Conservation (phyloP, 352 stramenopile species). For the Phytophthora pluvialis region DNA sequence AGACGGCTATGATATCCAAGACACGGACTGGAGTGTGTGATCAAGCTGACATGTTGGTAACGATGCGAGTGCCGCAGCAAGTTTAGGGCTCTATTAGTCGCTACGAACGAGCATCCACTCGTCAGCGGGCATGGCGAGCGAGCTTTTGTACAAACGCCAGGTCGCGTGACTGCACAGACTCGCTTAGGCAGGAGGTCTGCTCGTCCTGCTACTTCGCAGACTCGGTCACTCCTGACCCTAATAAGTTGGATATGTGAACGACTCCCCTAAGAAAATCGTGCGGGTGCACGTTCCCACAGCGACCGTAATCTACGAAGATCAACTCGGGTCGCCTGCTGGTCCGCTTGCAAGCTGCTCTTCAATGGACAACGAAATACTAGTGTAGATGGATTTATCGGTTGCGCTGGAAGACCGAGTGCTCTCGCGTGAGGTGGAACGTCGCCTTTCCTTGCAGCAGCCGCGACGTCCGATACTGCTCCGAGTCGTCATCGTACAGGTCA, state of each 20-base stretch:
- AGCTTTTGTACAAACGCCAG: background rate
- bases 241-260: too few species aligned
- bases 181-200: background rate
- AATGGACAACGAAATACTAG: too few species aligned
- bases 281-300: too few species aligned
- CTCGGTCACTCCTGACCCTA: too few species aligned
- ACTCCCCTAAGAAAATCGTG: too few species aligned
- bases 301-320: too few species aligned
- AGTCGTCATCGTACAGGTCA: constrained; percentile 37
- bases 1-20: background rate
- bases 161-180: too few species aligned
- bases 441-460: constrained; percentile 47
- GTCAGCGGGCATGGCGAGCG: background rate
- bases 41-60: constrained; percentile 1
- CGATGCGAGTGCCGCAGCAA: background rate
- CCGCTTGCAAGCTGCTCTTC: too few species aligned
- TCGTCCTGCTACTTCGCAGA: background rate
- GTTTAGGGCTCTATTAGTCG: background rate
- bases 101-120: constrained; percentile 1
- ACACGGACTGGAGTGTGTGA: background rate
- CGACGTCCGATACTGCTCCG: constrained; percentile 43
- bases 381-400: constrained; percentile 31
- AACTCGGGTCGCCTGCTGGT: too few species aligned
- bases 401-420: constrained; percentile 37
- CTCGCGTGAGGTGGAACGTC: constrained; percentile 47